Conservation (phyloP, 352 stramenopile species). For the Aphanomyces stellatus region DNA sequence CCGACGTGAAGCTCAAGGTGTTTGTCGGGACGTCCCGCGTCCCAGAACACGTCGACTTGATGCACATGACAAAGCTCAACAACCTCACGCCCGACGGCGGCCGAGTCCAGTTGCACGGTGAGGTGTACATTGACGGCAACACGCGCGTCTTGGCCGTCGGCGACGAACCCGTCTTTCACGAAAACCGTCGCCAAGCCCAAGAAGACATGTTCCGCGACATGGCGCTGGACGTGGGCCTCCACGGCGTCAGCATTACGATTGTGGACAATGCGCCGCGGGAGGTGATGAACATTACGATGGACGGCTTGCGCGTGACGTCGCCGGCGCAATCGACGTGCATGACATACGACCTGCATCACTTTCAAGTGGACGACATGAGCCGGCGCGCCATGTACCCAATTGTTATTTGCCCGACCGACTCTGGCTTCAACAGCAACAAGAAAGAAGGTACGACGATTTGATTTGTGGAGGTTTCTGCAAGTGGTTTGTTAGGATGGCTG, state of each 20-base stretch:
- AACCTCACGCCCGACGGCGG: conserved; percentile 38
- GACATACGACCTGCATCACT: conserved; percentile 52
- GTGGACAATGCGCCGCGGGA: conserved; percentile 69
- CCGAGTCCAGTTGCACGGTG: conserved; percentile 34
- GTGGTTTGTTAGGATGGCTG: conserved; percentile 50
- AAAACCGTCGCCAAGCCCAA: conserved; percentile 45
- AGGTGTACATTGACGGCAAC: conserved; percentile 80
- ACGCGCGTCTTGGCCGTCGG: conserved; percentile 75
- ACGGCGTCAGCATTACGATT: conserved; percentile 68
- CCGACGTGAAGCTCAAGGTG: conserved; percentile 46
- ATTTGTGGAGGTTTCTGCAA: too few species aligned
- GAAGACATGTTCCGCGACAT: conserved; percentile 68
- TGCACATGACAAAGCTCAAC: conserved; percentile 54
- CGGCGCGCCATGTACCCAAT: conserved; percentile 59
- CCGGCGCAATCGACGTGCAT: not conserved
- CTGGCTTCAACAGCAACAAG: conserved; percentile 82
- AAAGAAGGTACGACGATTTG: conserved; percentile 40
- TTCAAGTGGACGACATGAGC: conserved; percentile 85
- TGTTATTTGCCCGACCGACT: conserved; percentile 68
- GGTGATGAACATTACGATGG: conserved; percentile 81
- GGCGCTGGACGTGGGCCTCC: conserved; percentile 64
- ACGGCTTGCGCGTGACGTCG: conserved; percentile 52
- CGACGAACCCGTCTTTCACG: conserved; percentile 51
- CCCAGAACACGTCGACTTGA: conserved; percentile 61
- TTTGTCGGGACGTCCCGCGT: conserved; percentile 55